Base-by-base conservation (phyloP, 2,329 filamentous ascomycete genomes). In the Alternaria ethzedia region DNA sequence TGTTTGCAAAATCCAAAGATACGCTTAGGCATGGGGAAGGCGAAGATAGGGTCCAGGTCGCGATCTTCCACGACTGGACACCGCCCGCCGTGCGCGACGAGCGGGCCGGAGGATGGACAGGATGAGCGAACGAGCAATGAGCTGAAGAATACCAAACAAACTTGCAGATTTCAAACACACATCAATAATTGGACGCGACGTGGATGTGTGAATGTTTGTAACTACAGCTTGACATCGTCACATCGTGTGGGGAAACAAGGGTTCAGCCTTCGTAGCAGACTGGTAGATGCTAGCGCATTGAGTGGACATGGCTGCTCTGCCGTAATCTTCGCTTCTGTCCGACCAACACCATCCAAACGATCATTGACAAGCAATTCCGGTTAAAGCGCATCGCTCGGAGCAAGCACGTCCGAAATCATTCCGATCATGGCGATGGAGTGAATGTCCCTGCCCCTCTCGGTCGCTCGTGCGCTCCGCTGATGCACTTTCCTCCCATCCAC, bases 401-500 rank as follows among this genome's bases (percentile, higher is more conserved):
- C 54, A 54, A 47, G 45, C 49, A 50, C 55, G 60, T 36, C 46
- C 36, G 43, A 9, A 2, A 44, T 41, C 3, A 21, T 21, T 4
- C n/a, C n/a, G 41, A 70, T 54, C 28, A 30, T 30, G 28, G 23
- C 54, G 20, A 47, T 51, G 30, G 59, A 59, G 61, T 72, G 67
- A 72, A 60, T 10, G 61, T 64, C 45, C 59, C 57, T 68, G 60
- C 62, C 70, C 65, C 67, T 70, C 65, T 66, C 66, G 66, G 63
- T 67, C 61, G 65, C 56, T 54, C 44, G 30, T 58, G 30, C 55
- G 64, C 58, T 59, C 62, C 65, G 63, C 60, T 54, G 43, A 61
- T 58, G 56, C 56, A 45, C 63, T 59, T 59, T 59, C 54, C 55
- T 46, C 63, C 51, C 21, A 44, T 57, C 59, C 50, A 65, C 50